These are phyloP conservation scores for Phytomonas francai DNA, from an alignment of 208 protist genomes.

Conservation along the genomic window DNA sequence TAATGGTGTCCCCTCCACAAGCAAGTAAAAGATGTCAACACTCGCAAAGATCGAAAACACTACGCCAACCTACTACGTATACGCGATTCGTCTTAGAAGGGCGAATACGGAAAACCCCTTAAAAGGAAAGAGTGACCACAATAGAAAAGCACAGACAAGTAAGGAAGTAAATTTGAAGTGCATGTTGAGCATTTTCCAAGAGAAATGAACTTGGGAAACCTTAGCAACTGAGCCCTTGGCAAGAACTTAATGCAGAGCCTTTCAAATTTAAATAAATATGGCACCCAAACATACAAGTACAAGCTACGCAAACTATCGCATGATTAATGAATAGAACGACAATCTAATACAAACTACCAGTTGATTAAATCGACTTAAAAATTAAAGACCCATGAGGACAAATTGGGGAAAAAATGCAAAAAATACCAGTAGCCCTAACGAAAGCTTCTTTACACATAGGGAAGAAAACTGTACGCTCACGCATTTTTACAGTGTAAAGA, in stretches of 20 bases:
- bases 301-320: conserved; percentile 5
- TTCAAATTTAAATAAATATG: conserved; percentile 11
- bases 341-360: neutral
- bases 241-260: neutral
- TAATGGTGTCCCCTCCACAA: neutral
- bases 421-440: neutral
- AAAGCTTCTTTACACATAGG: neutral
- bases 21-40: neutral
- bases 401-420: neutral
- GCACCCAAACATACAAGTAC: conserved; percentile 3
- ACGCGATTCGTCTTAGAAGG: neutral
- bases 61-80: neutral
- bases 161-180: conserved; percentile 4
- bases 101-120: neutral
- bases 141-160: conserved; percentile 5
- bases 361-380: neutral
- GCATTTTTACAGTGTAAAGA: neutral
- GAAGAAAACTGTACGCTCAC: neutral
- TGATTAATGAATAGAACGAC: neutral
- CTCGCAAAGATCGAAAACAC: neutral
- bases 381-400: neutral
- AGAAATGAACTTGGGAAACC: neutral
- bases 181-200: neutral
- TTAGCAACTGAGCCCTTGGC: neutral
- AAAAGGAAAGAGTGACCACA: conserved; percentile 1